These are phyloP conservation scores for Epichloe sp. DNA, from an alignment of 2,329 filamentous ascomycete genomes.

Conservation along the genomic window DNA sequence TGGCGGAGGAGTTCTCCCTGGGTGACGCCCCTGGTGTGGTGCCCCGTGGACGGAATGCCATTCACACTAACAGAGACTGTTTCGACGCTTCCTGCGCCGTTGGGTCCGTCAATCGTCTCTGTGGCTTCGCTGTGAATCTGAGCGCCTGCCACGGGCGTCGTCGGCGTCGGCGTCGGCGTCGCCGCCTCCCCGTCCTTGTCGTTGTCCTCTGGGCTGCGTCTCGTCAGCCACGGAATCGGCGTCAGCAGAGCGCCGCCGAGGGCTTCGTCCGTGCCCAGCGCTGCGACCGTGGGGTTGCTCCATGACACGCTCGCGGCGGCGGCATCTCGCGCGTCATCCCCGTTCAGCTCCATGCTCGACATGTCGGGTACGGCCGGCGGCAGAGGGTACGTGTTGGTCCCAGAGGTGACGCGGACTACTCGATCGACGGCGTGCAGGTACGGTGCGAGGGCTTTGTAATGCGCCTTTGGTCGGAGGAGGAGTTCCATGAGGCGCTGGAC, in stretches of 20 bases:
- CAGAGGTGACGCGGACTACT: constrained; percentile 78
- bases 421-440: constrained; percentile 88
- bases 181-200: constrained; percentile 10
- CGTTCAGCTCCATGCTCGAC: constrained; percentile 48
- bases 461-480: constrained; percentile 57
- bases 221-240: constrained; percentile 77
- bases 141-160: constrained; percentile 15
- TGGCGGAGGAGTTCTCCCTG: constrained; percentile 79
- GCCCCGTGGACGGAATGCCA: constrained; percentile 43
- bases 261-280: constrained; percentile 72
- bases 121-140: constrained; percentile 57
- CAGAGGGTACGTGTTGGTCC: constrained; percentile 68
- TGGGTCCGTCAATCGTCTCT: constrained; percentile 69
- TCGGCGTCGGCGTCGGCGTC: not conserved
- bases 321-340: constrained; percentile 32
- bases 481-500: constrained; percentile 87
- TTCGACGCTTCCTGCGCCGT: constrained; percentile 66
- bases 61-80: constrained; percentile 68
- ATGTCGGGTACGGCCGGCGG: constrained; percentile 51
- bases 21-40: constrained; percentile 46
- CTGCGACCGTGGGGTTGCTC: constrained; percentile 32
- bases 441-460: constrained; percentile 70
- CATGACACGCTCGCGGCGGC: constrained; percentile 29
- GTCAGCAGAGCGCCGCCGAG: constrained; percentile 84
- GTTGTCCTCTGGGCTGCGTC: constrained; percentile 20